Percentiles rank a stretch among this genome's conserved stretches.
These are phyloP conservation scores for Clitoria ternatea DNA, from an alignment of 306 rosid genomes.

Conservation along the genomic window DNA sequence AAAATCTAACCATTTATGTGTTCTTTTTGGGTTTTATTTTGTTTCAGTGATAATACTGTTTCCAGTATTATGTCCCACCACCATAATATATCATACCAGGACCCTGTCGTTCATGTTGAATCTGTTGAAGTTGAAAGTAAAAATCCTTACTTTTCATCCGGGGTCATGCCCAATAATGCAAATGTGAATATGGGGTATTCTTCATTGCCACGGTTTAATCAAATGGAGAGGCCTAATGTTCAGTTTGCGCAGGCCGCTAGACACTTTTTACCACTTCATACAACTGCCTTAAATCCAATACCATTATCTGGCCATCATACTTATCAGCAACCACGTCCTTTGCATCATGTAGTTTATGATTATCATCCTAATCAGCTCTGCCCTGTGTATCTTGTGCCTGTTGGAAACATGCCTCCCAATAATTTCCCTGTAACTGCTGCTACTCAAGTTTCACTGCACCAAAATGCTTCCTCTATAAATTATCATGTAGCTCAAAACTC, in stretches of 20 bases:
- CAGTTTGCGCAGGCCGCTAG: slow-evolving; percentile 40
- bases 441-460: slow-evolving; percentile 16
- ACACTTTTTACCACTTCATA: slow-evolving; percentile 17
- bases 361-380: slow-evolving; percentile 34
- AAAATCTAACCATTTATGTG: too few relatives aligned
- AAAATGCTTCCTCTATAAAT: slow-evolving; percentile 23
- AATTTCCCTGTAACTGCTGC: slow-evolving; percentile 27
- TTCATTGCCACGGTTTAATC: slow-evolving; percentile 31
- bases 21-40: slow-evolving; percentile 15
- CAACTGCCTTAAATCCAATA: not conserved
- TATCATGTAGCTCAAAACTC: slow-evolving; percentile 26
- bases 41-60: slow-evolving; percentile 32
- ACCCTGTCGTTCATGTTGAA: slow-evolving; percentile 22
- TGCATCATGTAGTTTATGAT: slow-evolving; percentile 23
- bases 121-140: slow-evolving; percentile 21
- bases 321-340: slow-evolving; percentile 34
- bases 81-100: slow-evolving; percentile 19
- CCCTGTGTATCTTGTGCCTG: slow-evolving; percentile 41
- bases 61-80: not conserved
- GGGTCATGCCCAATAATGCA: slow-evolving; percentile 21
- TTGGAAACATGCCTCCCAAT: slow-evolving; percentile 36
- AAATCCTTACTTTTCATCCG: slow-evolving; percentile 9
- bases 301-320: slow-evolving; percentile 33
- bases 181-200: not conserved
- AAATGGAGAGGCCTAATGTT: slow-evolving; percentile 29